phyloP scores from a whole-genome alignment of 1,284 basidiomycete genomes.

The Meripilus lineatus region DNA sequence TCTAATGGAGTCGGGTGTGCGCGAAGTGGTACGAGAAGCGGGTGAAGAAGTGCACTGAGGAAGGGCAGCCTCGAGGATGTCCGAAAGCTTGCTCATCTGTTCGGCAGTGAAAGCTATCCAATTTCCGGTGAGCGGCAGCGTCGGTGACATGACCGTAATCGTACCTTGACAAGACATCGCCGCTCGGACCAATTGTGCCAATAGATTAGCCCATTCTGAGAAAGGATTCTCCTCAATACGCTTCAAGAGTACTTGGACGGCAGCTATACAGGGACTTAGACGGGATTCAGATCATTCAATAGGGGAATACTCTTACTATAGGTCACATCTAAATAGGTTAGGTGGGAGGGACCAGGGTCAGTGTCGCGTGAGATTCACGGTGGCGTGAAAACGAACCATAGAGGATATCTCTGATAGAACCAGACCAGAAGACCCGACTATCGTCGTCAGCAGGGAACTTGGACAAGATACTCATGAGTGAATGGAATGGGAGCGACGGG shows the following conservation, averaged over 20 bases:
- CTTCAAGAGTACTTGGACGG: slow-evolving; percentile 28
- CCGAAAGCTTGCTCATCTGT: slow-evolving; percentile 41
- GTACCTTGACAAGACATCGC: slow-evolving; percentile 55
- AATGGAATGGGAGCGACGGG: slow-evolving; percentile 72
- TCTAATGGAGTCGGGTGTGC: slow-evolving; percentile 9
- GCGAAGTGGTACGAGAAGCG: slow-evolving; percentile 13
- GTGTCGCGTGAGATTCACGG: not conserved
- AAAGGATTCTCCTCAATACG: slow-evolving; percentile 33
- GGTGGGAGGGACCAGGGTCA: not conserved
- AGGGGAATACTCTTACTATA: slow-evolving; percentile 16
- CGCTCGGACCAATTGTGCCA: slow-evolving; percentile 48
- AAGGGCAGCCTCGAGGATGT: slow-evolving; percentile 28
- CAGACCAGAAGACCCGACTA: slow-evolving; percentile 66
- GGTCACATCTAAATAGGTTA: slow-evolving; percentile 22
- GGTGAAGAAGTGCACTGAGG: slow-evolving; percentile 25
- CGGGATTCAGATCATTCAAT: slow-evolving; percentile 6
- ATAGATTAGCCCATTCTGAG: slow-evolving; percentile 32
- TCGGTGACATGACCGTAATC: too few species aligned
- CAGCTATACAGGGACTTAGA: slow-evolving; percentile 22
- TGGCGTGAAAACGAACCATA: slow-evolving; percentile 46
- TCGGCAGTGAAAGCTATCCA: slow-evolving; percentile 54
- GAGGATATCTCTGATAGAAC: slow-evolving; percentile 51
- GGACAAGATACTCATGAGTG: slow-evolving; percentile 61
- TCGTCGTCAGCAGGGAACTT: slow-evolving; percentile 73
- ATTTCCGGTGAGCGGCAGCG: too few species aligned